Base-by-base conservation (phyloP, 805 yeast species). In the Candida golubevii region DNA sequence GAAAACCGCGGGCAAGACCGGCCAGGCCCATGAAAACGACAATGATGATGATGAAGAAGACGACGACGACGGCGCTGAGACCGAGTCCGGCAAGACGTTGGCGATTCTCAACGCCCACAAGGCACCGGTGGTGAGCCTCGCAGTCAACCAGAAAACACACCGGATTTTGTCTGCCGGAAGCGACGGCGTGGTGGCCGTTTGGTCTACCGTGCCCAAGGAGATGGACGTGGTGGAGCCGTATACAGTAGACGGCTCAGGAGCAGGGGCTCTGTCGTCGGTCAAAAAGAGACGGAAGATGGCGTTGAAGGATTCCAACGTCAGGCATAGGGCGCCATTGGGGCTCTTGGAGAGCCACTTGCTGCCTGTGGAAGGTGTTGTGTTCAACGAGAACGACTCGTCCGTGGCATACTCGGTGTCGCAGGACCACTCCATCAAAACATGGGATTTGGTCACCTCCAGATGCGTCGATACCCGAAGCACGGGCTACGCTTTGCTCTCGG, bases 321-420 rank as follows among this genome's bases (percentile, higher is more conserved):
- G 87, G 66, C 81, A 93, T 62, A 79, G 93, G 59, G 83, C 93
- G 1, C 93, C 97, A 18, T 71, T 90, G 52, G 73, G 90, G 5
- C 69, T 87, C 33, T 69, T 91, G 48, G 89, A 84, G 58, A 83
- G 91, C 26, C 98, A 91, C 62, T 62, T 78, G 13, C 88, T 83
- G 32, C 95, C 98, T 2, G 97, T 91, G 18, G 93, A 88, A 58
- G 95, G 78, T 33, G 85, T 88, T 23, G 73, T 79, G 11, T 88
- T 89, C 60, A 96, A 87, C 58, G 60, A 71, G 3, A 68, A 71
- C 15, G 98, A 91, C 63, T 51, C 74, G 36, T 78, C 95, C 0
- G 96, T 91, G 6, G 96, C 84, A 9, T 91, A 93, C 66, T 88
- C 98, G 0, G 96, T 87, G 1, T 85, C 97, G 6, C 97, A 89